Conservation (phyloP, 164 flowering plant species). For the Taxillus chinensis region DNA sequence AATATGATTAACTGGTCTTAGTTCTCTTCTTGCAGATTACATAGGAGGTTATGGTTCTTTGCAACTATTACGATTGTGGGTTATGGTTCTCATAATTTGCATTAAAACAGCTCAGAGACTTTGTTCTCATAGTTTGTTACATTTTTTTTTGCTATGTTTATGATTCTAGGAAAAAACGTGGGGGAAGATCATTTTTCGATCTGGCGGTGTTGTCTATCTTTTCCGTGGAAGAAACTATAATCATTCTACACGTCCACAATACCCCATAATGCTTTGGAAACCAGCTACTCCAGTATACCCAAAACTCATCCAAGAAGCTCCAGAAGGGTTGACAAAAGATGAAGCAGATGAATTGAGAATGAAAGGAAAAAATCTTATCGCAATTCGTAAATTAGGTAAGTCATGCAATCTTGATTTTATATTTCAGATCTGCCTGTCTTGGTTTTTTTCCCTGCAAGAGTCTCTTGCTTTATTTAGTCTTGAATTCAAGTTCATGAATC, state of each 20-base stretch:
- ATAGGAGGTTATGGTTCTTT: too few relatives aligned
- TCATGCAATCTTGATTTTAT: background rate
- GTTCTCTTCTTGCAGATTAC: too few relatives aligned
- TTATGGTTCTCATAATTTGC: too few relatives aligned
- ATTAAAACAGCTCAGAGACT: too few relatives aligned
- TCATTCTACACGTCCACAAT: slow-evolving; percentile 63
- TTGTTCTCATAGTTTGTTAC: too few relatives aligned
- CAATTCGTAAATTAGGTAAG: slow-evolving; percentile 84
- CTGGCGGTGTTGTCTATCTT: slow-evolving; percentile 76
- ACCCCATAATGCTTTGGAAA: slow-evolving; percentile 94
- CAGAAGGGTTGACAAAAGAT: slow-evolving; percentile 75
- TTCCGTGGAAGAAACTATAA: slow-evolving; percentile 91
- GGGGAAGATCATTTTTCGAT: slow-evolving; percentile 82
- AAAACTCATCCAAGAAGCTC: slow-evolving; percentile 92
- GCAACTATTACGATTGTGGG: too few relatives aligned
- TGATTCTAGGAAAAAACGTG: slow-evolving; percentile 70
- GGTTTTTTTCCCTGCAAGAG: too few relatives aligned
- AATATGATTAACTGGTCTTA: too few relatives aligned
- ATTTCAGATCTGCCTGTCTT: too few relatives aligned
- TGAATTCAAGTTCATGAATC: too few relatives aligned
- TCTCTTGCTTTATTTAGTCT: too few relatives aligned
- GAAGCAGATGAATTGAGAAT: slow-evolving; percentile 70
- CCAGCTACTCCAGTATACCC: slow-evolving; percentile 98
- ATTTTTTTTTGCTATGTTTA: too few relatives aligned
- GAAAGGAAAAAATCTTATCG: slow-evolving; percentile 65